A percentile compares a stretch with the other conserved stretches of the same genome.
These are phyloP conservation scores for Diplodia scrobiculata DNA, from an alignment of 2,329 filamentous ascomycete species.

Conservation along the genomic window DNA sequence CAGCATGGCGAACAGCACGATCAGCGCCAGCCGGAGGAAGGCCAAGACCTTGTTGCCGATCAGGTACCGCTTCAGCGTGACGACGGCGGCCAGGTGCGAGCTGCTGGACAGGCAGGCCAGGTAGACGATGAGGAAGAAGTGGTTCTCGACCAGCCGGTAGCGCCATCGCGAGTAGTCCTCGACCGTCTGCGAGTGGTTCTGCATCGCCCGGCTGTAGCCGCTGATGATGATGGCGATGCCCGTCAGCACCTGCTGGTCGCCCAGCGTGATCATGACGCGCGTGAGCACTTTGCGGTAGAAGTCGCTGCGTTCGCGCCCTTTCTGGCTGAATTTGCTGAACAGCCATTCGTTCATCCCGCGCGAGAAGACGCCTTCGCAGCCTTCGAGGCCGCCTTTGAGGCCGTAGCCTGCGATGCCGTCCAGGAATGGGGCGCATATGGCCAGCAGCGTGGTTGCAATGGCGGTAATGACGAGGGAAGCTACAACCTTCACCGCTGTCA, in stretches of 20 bases:
- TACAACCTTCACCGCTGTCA: slow-evolving; percentile 34
- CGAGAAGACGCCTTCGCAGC: slow-evolving; percentile 5
- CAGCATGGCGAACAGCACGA: slow-evolving; percentile 38
- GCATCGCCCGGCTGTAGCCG: slow-evolving; percentile 30
- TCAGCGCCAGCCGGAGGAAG: slow-evolving; percentile 37
- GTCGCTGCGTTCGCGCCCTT: slow-evolving; percentile 15
- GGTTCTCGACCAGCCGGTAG: slow-evolving; percentile 1
- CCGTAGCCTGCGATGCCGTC: slow-evolving; percentile 37
- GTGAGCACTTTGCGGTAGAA: slow-evolving; percentile 38
- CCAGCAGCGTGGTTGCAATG: slow-evolving; percentile 37
- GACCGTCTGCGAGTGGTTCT: not conserved
- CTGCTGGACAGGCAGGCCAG: slow-evolving; percentile 39
- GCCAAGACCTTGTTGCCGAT: slow-evolving; percentile 38
- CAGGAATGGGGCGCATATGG: slow-evolving; percentile 41
- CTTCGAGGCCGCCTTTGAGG: not conserved
- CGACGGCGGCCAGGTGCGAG: slow-evolving; percentile 40
- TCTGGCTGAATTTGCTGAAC: slow-evolving; percentile 38
- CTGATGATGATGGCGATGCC: slow-evolving; percentile 39
- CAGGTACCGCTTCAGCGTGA: slow-evolving; percentile 41
- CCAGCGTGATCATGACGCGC: slow-evolving; percentile 40
- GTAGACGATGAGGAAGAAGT: slow-evolving; percentile 36
- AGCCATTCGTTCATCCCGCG: slow-evolving; percentile 31
- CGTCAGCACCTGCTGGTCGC: slow-evolving; percentile 41
- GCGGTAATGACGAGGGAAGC: slow-evolving; percentile 39
- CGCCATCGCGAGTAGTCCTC: not conserved